A percentile compares a stretch with the other conserved stretches of the same genome.
These are phyloP conservation scores for Fusarium sp. DNA, from an alignment of 2,329 filamentous ascomycete genomes.

Conservation along the genomic window DNA sequence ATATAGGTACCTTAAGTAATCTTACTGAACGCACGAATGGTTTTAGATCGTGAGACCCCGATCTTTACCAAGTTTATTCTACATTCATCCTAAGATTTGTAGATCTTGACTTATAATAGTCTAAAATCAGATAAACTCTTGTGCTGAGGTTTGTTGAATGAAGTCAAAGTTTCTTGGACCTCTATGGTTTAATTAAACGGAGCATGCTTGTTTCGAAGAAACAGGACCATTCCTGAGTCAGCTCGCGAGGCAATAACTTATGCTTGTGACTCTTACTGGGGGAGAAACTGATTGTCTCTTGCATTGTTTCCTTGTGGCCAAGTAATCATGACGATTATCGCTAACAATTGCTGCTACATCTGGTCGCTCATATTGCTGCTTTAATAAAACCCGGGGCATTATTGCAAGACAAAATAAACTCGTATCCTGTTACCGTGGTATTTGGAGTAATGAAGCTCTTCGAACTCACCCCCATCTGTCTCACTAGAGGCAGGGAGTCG, in stretches of 20 bases:
- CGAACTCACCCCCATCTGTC: slow-evolving; percentile 6
- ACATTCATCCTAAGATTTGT: neutral
- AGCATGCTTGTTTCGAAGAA: neutral
- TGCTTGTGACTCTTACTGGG: neutral
- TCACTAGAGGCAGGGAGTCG: slow-evolving; percentile 11
- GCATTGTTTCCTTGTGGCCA: slow-evolving; percentile 4
- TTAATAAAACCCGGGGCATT: neutral
- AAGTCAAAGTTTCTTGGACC: neutral
- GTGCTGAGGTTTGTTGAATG: neutral
- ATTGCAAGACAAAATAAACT: slow-evolving; percentile 4
- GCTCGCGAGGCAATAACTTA: neutral
- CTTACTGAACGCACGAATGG: neutral
- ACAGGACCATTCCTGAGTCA: slow-evolving; percentile 7
- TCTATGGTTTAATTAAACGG: slow-evolving; percentile 9
- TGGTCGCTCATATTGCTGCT: neutral
- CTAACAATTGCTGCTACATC: neutral
- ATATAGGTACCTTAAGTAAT: neutral
- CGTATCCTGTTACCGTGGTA: slow-evolving; percentile 14
- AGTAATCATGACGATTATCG: neutral
- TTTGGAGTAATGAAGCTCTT: neutral
- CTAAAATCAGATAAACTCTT: neutral
- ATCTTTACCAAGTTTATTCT: neutral
- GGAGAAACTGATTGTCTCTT: neutral
- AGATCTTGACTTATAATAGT: neutral
- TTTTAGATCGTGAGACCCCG: neutral